Base-by-base conservation (phyloP, 2,329 filamentous ascomycete genomes). In the Annulohypoxylon truncatum region DNA sequence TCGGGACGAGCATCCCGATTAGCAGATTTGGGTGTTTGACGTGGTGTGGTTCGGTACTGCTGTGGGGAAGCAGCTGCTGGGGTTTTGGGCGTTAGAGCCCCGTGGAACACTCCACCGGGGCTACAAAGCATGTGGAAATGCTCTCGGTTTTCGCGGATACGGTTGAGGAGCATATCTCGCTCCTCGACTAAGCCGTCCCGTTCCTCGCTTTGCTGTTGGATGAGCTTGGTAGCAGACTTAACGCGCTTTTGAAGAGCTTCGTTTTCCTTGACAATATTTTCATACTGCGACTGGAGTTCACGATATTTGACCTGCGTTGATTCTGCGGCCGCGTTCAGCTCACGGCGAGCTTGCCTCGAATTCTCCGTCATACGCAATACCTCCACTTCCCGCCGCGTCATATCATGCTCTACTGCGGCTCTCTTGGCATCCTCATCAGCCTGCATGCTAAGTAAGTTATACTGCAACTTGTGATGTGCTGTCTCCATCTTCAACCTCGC, bases 391-490 rank as follows among this genome's bases (percentile, higher is more conserved):
- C 92, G 87, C 67, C 93, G 88, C n/a, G 91, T 91, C 87, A 97
- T 94, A 70, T 96, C 92, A 73, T 97, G 92, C 79, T 97, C 95
- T 4, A 97, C 94, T 33, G 90, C 91, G 71, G 95, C 93, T 24
- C 94, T 89, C 79, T 96, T 94, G 8, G 93, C 88, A 28, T 94
- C 91, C 72, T 97, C 93, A 51, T 91, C 89, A 58, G 92, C 94
- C 75, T 97, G 93, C 70, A 97, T 89, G 54, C 88, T 89, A 26
- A 97, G 85, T 75, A 97, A 86, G 72, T 91, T 94, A 76, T 94
- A 92, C 77, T 97, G 95, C 58, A 98, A 83, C 80, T 96, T 96
- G 81, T 96, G 91, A 77, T 97, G 94, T 29, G 94, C 92, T 13
- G 92, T 90, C 64, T 94, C 92, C 82, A 94, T 94, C 74, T 96